Percentiles rank a stretch among this genome's conserved stretches.
Evolutionary conservation across 805 yeast species (phyloP).

Genomic region (Groenewaldozyma tartarivorans): DNA sequence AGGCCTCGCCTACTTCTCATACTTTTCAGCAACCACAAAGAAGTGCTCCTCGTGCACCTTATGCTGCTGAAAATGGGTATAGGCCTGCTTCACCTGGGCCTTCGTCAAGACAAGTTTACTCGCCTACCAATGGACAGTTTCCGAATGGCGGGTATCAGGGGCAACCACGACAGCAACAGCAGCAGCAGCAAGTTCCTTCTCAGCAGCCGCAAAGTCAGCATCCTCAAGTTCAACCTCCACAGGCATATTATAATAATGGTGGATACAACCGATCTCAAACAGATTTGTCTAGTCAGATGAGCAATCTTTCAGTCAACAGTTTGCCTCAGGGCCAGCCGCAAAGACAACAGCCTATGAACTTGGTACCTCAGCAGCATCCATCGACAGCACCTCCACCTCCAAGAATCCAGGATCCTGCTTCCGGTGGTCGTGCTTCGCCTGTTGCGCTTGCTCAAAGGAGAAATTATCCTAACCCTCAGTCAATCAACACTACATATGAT

Average conservation of each 20-base stretch:
- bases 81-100: neutral
- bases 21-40: too few species aligned
- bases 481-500: neutral
- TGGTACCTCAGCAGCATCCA: neutral
- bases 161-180: constrained; percentile 6
- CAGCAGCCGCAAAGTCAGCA: constrained; percentile 1
- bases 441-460: constrained; percentile 8
- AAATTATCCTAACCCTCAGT: constrained; percentile 1
- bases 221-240: neutral
- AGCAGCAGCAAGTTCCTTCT: constrained; percentile 5
- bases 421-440: constrained; percentile 10
- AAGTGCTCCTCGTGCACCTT: too few species aligned
- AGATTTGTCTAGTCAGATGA: constrained; percentile 8
- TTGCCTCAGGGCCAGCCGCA: neutral
- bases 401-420: constrained; percentile 2
- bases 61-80: too few species aligned
- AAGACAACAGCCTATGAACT: neutral
- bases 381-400: constrained; percentile 7
- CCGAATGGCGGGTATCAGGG: neutral
- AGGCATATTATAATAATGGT: neutral
- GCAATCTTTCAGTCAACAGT: neutral
- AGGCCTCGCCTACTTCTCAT: neutral
- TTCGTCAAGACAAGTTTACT: neutral
- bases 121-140: neutral
- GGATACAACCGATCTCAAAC: constrained; percentile 9